Base-by-base conservation (phyloP, 2,329 filamentous ascomycete genomes). In the Alternaria metachromatica region DNA sequence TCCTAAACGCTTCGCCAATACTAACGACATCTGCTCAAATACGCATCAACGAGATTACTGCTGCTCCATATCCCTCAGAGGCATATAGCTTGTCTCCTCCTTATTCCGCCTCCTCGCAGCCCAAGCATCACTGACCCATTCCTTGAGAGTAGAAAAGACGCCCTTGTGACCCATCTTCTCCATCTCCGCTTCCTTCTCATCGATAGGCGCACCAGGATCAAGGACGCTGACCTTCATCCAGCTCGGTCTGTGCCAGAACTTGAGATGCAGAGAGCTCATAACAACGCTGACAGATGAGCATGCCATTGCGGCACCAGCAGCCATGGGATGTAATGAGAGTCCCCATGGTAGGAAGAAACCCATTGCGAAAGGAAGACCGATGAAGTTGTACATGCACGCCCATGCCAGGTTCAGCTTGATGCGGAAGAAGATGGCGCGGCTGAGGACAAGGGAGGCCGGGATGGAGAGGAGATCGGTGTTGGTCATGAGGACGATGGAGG, bases 281-380 rank as follows among this genome's bases (percentile, higher is more conserved):
- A 98, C 95, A 5, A 99, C 96, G 63, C 91, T 96, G 50, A 99
- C 93, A 69, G 91, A 95, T 62, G 92, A 96, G 68, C 87, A 89
- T 2, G 94, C 95, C 94, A 99, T 98, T 54, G 96, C 96, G 4
- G 92, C 93, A 20, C 94, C 94, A 1, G 96, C 96, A 54, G 94
- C 94, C 90, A 98, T 95, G 23, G 96, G 94, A 71, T 97, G 96
- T 68, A 98, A 84, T 73, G 94, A 90, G 64, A 92, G 88, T 30
- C 95, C 96, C 69, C 97, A 89, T 1, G 96, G 95, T 5, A 99
- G 84, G 84, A 98, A 96, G 72, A 98, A 83, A 23, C 96, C 96
- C 96, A 98, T 98, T 44, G 96, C 96, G 73, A 99, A 96, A 3
- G 96, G 96, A 13, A 99, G 85, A 2, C 96, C 96, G 64, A 98